Base-by-base conservation (phyloP, 2,329 filamentous ascomycete genomes). In the Exophiala lecanii-corni region DNA sequence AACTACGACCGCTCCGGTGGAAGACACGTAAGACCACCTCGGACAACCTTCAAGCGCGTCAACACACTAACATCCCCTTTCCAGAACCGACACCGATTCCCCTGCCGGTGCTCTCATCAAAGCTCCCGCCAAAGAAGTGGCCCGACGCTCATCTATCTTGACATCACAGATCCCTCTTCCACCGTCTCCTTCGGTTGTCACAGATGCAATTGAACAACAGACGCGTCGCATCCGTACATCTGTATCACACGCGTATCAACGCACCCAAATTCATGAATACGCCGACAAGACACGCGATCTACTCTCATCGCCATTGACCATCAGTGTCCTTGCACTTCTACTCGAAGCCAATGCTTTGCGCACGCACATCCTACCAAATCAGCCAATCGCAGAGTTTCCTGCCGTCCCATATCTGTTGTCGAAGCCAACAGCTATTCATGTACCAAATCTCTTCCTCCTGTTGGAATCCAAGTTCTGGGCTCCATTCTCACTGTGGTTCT, bases 401-500 rank as follows among this genome's bases (percentile, higher is more conserved):
- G 73, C 81, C 20, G 62, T 84, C 41, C 54, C 64, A 9, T 62
- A 71, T 15, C 62, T 86, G 16, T 71, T 73, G 43, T 77, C 76
- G 10, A 67, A 71, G 5, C 75, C 78, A 49, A 73, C 78, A 51
- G 70, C 79, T 2, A 71, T 94, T 49, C 75, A 78, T 56, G 65
- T 92, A 15, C 88, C 89, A 0, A 86, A 97, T 63, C 71, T 94
- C 55, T 94, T 92, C 64, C 70, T 96, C 6, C 36, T 55, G 2
- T 66, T 94, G 26, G 86, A 84, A 1, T 69, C 75, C 28, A 76
- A 76, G 18, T 97, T 95, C 74, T 97, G 91, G 91, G 81, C 78
- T 0, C 84, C 89, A 0, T 79, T 85, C 42, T 72, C 81, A 5
- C 73, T 89, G 15, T 97, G 89, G 89, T 62, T 79, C 4, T 62